Base-by-base conservation (phyloP, 257 asterid species). In the Voacanga thouarsii region DNA sequence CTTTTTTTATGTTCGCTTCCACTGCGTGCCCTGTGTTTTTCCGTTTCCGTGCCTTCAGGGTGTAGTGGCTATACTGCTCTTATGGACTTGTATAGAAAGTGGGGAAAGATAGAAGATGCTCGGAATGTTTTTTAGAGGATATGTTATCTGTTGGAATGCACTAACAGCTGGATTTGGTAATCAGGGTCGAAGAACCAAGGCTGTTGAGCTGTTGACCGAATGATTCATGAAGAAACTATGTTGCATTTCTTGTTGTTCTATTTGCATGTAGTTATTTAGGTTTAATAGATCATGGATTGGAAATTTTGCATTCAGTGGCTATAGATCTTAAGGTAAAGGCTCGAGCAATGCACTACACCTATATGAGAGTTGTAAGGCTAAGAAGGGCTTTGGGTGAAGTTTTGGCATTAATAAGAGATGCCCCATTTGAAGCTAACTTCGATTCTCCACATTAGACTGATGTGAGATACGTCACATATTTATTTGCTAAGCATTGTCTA, bases 51-150 rank as follows among this genome's bases (percentile, higher is more conserved):
- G n/a, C n/a, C n/a, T n/a, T n/a, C n/a, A n/a, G n/a, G 97, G 92
- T 43, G 65, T 91, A 15, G 92, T 91, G 64, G 94, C 97, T 73
- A 83, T 78, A 90, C 97, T 49, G 85, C 99, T 14, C 96, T 94
- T 43, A 90, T 94, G 43, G 97, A 94, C 84, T 91, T 94, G 85
- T 92, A 94, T 72, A 82, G 94, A 83, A 92, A 92, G 85, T 92
- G 98, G 98, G 99, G 98, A 60, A 89, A 90, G 84, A 84, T 92
- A 80, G 93, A 89, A 77, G 97, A 92, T 74, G 99, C 99, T 6
- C 88, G 88, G 12, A 89, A 85, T 64, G 88, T 92, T 33, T 92
- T 94, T 44, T 91, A 94, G 49, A 85, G 83, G 78, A 91, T 90
- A 96, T 55, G 80, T 91, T 26, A 33, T 90, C 24, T 90, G 91